A percentile compares a stretch with the other conserved stretches of the same genome.
These are phyloP conservation scores for Aureobasidium sp. DNA, from an alignment of 2,329 filamentous ascomycete species.

Conservation along the genomic window DNA sequence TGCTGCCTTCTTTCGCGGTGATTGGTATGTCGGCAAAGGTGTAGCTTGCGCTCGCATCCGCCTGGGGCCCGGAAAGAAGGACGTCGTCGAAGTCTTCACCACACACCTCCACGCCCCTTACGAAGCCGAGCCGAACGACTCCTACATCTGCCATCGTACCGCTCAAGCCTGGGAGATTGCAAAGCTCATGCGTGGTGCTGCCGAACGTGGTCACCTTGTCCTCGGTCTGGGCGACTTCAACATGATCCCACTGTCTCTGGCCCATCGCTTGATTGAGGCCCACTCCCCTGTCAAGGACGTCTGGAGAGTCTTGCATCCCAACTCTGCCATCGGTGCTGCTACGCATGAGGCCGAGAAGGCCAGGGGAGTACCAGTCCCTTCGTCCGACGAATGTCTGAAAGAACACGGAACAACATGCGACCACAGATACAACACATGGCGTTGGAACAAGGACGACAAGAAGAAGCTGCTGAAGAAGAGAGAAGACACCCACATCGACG, in stretches of 20 bases:
- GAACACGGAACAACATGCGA: slow-evolving; percentile 86
- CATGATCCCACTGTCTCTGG: slow-evolving; percentile 80
- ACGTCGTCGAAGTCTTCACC: slow-evolving; percentile 81
- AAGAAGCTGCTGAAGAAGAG: slow-evolving; percentile 55
- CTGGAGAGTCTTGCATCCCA: slow-evolving; percentile 76
- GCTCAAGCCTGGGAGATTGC: slow-evolving; percentile 93
- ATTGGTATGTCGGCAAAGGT: slow-evolving; percentile 95
- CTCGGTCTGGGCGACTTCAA: slow-evolving; percentile 92
- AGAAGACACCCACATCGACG: slow-evolving; percentile 54
- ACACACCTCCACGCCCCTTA: slow-evolving; percentile 92
- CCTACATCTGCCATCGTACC: slow-evolving; percentile 81
- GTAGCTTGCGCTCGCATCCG: slow-evolving; percentile 75
- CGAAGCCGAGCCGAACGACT: slow-evolving; percentile 67
- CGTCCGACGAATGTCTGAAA: slow-evolving; percentile 65
- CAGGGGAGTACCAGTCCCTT: slow-evolving; percentile 59
- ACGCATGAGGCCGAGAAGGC: slow-evolving; percentile 57
- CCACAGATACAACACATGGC: slow-evolving; percentile 82
- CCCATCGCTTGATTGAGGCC: slow-evolving; percentile 71
- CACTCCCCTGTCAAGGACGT: slow-evolving; percentile 71
- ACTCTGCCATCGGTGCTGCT: slow-evolving; percentile 70
- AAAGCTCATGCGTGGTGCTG: slow-evolving; percentile 75
- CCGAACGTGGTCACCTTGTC: slow-evolving; percentile 72
- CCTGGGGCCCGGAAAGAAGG: slow-evolving; percentile 53
- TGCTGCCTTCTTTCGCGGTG: slow-evolving; percentile 85
- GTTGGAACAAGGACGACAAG: slow-evolving; percentile 67